phyloP scores from a whole-genome alignment of 495 filamentous ascomycete genomes.

The Podospora pseudopauciseta region DNA sequence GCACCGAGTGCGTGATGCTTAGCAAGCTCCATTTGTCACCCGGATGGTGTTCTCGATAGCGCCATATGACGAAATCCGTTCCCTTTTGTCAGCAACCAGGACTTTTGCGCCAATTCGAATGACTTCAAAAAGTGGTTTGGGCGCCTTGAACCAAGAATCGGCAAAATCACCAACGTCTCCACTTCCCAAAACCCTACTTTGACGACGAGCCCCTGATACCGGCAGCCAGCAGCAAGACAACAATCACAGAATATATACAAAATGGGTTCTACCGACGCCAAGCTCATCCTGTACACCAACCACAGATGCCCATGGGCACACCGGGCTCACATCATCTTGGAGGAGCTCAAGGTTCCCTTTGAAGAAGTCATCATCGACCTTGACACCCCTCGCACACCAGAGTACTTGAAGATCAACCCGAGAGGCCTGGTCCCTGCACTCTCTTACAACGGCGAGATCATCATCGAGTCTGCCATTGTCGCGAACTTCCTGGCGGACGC shows the following conservation, averaged over 20 bases:
- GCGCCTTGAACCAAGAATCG: not conserved
- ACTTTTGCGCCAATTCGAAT: not conserved
- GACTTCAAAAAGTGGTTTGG: not conserved
- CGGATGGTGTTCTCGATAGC: slow-evolving; percentile 15
- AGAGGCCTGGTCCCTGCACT: slow-evolving; percentile 75
- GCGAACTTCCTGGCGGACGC: slow-evolving; percentile 64
- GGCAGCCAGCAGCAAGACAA: not conserved
- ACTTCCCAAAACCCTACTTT: not conserved
- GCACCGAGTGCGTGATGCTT: not conserved
- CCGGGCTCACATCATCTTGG: slow-evolving; percentile 72
- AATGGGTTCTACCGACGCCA: slow-evolving; percentile 35
- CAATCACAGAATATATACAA: not conserved
- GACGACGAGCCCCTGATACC: not conserved
- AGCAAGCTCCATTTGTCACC: slow-evolving; percentile 11
- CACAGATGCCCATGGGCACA: slow-evolving; percentile 78
- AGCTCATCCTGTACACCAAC: slow-evolving; percentile 68
- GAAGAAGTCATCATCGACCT: slow-evolving; percentile 82
- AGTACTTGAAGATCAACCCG: slow-evolving; percentile 84
- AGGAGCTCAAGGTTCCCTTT: slow-evolving; percentile 67
- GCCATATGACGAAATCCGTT: slow-evolving; percentile 28
- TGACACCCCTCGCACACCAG: slow-evolving; percentile 65
- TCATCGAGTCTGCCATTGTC: slow-evolving; percentile 72
- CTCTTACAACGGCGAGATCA: slow-evolving; percentile 65
- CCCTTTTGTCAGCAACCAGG: slow-evolving; percentile 10
- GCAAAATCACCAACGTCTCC: not conserved